Conservation (phyloP, 495 filamentous ascomycete genomes). For the Geoglossum glabrum region DNA sequence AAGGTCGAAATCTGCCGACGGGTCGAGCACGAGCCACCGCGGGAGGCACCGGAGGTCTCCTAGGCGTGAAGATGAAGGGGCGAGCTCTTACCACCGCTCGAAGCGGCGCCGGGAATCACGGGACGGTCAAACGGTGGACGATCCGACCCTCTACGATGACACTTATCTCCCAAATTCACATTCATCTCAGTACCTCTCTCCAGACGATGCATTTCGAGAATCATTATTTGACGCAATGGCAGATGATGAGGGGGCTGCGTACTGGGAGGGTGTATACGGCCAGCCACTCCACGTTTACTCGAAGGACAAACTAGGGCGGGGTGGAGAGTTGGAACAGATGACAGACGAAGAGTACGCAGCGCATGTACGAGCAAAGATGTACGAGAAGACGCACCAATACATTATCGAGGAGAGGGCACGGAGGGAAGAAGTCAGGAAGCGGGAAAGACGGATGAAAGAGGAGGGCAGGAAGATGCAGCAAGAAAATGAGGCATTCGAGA, state of each 20-base stretch:
- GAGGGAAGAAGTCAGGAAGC: conserved; percentile 19
- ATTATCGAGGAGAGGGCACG: conserved; percentile 32
- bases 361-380: conserved; percentile 77
- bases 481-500: conserved; percentile 6
- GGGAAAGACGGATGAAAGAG: neutral
- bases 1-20: neutral
- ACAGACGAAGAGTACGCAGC: conserved; percentile 73
- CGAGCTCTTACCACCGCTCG: neutral
- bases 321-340: conserved; percentile 64
- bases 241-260: conserved; percentile 88
- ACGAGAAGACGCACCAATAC: conserved; percentile 61
- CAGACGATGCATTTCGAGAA: conserved; percentile 66
- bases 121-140: conserved; percentile 6
- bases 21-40: neutral
- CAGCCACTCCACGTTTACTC: conserved; percentile 65
- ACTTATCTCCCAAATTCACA: conserved; percentile 26
- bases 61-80: neutral
- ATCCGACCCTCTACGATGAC: conserved; percentile 28
- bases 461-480: conserved; percentile 7
- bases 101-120: neutral
- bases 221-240: conserved; percentile 98
- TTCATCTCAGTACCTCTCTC: conserved; percentile 25
- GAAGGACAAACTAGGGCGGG: conserved; percentile 19
- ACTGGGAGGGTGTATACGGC: conserved; percentile 88
- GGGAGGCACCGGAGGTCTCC: neutral